phyloP scores from a whole-genome alignment of 2,329 filamentous ascomycete species.

The Trichophyton schoenleinii region DNA sequence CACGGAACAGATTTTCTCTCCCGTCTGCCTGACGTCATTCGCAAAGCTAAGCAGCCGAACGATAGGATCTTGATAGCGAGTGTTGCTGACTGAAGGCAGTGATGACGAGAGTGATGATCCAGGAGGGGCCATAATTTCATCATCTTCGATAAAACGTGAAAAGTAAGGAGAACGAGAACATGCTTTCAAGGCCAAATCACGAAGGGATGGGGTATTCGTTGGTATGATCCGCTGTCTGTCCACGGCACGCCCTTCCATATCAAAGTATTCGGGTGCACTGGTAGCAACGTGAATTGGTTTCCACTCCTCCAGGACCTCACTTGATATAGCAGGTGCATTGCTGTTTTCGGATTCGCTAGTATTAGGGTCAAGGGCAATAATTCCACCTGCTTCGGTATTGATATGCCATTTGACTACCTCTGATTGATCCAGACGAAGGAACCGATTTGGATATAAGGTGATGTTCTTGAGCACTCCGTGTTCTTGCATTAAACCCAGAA shows the following conservation, averaged over 20 bases:
- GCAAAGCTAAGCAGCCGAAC: slow-evolving; percentile 26
- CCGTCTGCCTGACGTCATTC: slow-evolving; percentile 24
- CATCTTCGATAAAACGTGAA: slow-evolving; percentile 23
- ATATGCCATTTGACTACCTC: slow-evolving; percentile 25
- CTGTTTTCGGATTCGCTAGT: not conserved
- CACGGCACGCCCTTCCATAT: slow-evolving; percentile 24
- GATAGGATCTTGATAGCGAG: slow-evolving; percentile 16
- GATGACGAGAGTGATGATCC: slow-evolving; percentile 6
- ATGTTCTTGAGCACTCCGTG: slow-evolving; percentile 27
- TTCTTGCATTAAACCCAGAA: slow-evolving; percentile 29
- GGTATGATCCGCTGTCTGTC: not conserved
- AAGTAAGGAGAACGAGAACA: slow-evolving; percentile 26
- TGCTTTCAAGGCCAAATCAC: slow-evolving; percentile 30
- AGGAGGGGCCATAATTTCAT: not conserved
- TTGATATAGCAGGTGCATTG: not conserved
- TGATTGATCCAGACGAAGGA: slow-evolving; percentile 15
- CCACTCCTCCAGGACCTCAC: slow-evolving; percentile 17
- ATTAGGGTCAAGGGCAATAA: not conserved
- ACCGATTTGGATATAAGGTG: slow-evolving; percentile 30
- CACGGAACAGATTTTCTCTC: slow-evolving; percentile 29
- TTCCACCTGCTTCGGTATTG: slow-evolving; percentile 9
- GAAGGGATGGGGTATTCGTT: slow-evolving; percentile 27
- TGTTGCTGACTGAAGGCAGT: slow-evolving; percentile 9
- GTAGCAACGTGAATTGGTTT: slow-evolving; percentile 27
- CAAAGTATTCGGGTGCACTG: slow-evolving; percentile 20